Evolutionary conservation across 2,329 filamentous ascomycete species (phyloP).

Genomic region (Teratosphaeria pseudoeucalypti): DNA sequence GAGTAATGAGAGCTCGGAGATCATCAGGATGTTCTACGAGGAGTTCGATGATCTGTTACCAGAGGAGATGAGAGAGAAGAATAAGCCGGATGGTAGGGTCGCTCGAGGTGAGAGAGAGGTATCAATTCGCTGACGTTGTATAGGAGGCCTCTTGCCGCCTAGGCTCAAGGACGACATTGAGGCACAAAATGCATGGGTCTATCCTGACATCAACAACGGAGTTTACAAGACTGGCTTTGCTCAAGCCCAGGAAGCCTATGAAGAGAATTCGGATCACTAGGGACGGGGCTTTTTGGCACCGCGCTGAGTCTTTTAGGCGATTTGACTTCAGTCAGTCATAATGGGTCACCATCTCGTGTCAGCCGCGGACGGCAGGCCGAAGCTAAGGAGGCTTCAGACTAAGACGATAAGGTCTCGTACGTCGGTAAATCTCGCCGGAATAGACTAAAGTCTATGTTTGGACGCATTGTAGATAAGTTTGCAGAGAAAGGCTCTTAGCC

Average conservation of each 20-base stretch:
- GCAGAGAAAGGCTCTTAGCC: slow-evolving; percentile 9
- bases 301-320: slow-evolving; percentile 17
- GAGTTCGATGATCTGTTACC: slow-evolving; percentile 58
- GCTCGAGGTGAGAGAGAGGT: not conserved
- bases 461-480: slow-evolving; percentile 14
- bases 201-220: slow-evolving; percentile 49
- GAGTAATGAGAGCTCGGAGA: slow-evolving; percentile 83
- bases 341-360: not conserved
- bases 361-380: slow-evolving; percentile 8
- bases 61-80: slow-evolving; percentile 44
- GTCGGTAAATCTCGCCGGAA: not conserved
- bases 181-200: slow-evolving; percentile 68
- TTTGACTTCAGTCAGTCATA: slow-evolving; percentile 6
- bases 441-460: slow-evolving; percentile 13
- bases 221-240: slow-evolving; percentile 61
- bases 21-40: slow-evolving; percentile 75
- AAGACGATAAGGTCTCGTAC: slow-evolving; percentile 7
- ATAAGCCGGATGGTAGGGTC: slow-evolving; percentile 35
- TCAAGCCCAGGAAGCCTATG: slow-evolving; percentile 72
- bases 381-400: slow-evolving; percentile 7
- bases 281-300: slow-evolving; percentile 15
- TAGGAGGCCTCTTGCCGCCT: slow-evolving; percentile 53
- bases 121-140: not conserved
- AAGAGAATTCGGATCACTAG: slow-evolving; percentile 41
- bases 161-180: slow-evolving; percentile 61